phyloP scores from a whole-genome alignment of 1,284 basidiomycete species.

The Salmacisia buchloeana region DNA sequence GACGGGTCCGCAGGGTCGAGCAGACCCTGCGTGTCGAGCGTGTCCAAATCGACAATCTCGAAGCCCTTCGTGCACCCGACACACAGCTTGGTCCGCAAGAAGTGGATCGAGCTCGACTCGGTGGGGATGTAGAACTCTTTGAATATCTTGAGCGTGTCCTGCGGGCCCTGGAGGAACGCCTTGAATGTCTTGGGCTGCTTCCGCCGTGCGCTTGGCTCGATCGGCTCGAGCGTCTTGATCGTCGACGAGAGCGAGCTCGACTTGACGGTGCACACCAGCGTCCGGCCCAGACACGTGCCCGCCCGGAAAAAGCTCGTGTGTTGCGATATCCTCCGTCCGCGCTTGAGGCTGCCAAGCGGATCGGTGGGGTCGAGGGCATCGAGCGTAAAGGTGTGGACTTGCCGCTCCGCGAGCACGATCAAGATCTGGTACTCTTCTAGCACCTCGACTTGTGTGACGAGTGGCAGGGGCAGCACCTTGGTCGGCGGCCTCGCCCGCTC shows the following conservation, averaged over 20 bases:
- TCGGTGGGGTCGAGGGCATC: slow-evolving; percentile 87
- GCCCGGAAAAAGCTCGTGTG: slow-evolving; percentile 98
- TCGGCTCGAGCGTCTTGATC: slow-evolving; percentile 94
- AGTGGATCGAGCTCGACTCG: slow-evolving; percentile 92
- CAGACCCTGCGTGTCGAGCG: slow-evolving; percentile 90
- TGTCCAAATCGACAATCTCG: slow-evolving; percentile 97
- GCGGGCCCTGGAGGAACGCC: slow-evolving; percentile 69
- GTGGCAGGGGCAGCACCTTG: slow-evolving; percentile 80
- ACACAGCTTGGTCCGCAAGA: slow-evolving; percentile 94
- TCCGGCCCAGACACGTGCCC: slow-evolving; percentile 83
- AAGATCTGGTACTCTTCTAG: slow-evolving; percentile 93
- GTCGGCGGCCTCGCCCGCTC: slow-evolving; percentile 66
- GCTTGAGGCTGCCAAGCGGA: slow-evolving; percentile 81
- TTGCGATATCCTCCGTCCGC: slow-evolving; percentile 88
- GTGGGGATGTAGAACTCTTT: slow-evolving; percentile 97
- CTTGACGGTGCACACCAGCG: slow-evolving; percentile 97
- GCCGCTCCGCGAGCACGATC: slow-evolving; percentile 80
- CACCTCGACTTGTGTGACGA: slow-evolving; percentile 92
- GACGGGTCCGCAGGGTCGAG: slow-evolving; percentile 86
- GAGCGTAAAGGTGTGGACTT: slow-evolving; percentile 91
- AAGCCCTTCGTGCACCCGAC: slow-evolving; percentile 98
- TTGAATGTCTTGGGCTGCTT: slow-evolving; percentile 74
- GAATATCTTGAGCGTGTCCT: slow-evolving; percentile 89
- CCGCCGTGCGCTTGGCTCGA: slow-evolving; percentile 77
- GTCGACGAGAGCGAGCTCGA: slow-evolving; percentile 88